phyloP scores from a whole-genome alignment of 2,329 filamentous ascomycete species.

The Aspergillus proliferans region DNA sequence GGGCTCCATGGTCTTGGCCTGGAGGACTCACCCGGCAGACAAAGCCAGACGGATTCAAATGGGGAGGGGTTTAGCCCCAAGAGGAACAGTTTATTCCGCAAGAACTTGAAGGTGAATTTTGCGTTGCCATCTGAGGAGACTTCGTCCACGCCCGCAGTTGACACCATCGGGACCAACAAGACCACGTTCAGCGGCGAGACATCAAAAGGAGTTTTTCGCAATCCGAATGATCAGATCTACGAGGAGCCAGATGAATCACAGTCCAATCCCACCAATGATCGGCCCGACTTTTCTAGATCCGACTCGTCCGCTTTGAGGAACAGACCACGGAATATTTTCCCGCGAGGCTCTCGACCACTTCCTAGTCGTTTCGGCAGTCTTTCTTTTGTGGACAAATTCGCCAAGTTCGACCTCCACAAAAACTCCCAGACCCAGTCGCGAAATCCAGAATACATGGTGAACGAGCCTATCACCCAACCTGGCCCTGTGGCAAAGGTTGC shows the following conservation, averaged over 20 bases:
- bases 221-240: conserved; percentile 64
- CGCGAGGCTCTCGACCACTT: conserved; percentile 38
- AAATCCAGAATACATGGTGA: conserved; percentile 72
- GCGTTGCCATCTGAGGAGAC: conserved; percentile 26
- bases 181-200: conserved; percentile 33
- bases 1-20: conserved; percentile 1
- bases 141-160: conserved; percentile 9
- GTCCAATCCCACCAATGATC: conserved; percentile 16
- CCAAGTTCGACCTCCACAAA: conserved; percentile 68
- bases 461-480: conserved; percentile 41
- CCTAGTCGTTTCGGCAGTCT: conserved; percentile 39
- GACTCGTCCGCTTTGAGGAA: conserved; percentile 46
- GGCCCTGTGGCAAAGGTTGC: conserved; percentile 15
- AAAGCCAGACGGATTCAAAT: not conserved
- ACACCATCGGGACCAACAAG: conserved; percentile 14
- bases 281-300: conserved; percentile 25
- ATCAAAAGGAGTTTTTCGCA: conserved; percentile 50
- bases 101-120: conserved; percentile 37
- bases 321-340: conserved; percentile 60
- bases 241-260: conserved; percentile 65
- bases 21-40: not conserved
- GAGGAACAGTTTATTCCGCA: conserved; percentile 23
- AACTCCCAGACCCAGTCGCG: conserved; percentile 79
- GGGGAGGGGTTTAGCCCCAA: conserved; percentile 8
- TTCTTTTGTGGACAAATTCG: conserved; percentile 41